Base-by-base conservation (phyloP, 495 filamentous ascomycete species). In the Aspergillus campestris region DNA sequence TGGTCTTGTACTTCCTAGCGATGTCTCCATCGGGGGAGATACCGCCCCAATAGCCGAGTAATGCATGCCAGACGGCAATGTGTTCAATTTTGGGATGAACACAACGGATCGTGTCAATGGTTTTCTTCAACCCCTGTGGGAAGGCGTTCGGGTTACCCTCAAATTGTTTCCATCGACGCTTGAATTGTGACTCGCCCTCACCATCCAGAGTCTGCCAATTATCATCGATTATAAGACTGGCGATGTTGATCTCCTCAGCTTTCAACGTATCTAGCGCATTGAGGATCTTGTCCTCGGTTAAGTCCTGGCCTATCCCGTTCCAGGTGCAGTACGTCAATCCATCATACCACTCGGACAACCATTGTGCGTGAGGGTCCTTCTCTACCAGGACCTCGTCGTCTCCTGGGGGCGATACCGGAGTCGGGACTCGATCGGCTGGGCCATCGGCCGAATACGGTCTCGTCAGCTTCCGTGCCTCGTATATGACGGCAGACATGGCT, bases 21-120 rank as follows among this genome's bases (percentile, higher is more conserved):
- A 98, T 75, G 34, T 79, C 74, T 1, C 90, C 82, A 11, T 74
- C 58, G 0, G 83, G 80, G 1, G 84, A 75, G 8, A 97, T 80
- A 3, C 87, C 92, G 45, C 87, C 92, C 92, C 92, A 98, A 61
- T 97, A 97, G 7, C 92, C 90, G 11, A 94, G 61, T n/a, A 96
- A 70, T 3, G 92, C 86, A 69, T 98, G 92, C 92, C 92, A 98
- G 8, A 98, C 90, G 11, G 85, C 87, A 30, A 98, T 75, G 55
- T 95, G 83, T 50, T 83, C 71, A 38, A 98, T 86, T 46, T 80
- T 81, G 11, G 79, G 80, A 56, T 88, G 79, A 36, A 73, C 73
- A 28, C 72, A 68, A 7, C 87, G 81, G 42, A 97, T 89, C 5
- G 73, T 66, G 11, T 69, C 61, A 0, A 89, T 71, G 2, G 83